phyloP scores from a whole-genome alignment of 768 basidiomycete genomes.

The Calocybe cyanea region DNA sequence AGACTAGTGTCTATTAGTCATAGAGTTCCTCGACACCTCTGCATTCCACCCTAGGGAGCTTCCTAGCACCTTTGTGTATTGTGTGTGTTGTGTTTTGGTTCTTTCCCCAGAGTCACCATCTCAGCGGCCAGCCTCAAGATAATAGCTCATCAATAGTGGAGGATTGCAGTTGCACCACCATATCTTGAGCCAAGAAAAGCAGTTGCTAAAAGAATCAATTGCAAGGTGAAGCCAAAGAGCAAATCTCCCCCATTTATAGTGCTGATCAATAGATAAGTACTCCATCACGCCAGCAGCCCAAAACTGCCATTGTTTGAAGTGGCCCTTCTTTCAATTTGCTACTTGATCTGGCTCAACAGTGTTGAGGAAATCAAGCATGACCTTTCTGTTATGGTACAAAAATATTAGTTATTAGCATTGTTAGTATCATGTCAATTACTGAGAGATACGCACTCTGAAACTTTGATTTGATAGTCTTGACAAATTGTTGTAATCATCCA shows the following conservation, averaged over 20 bases:
- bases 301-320: conserved; percentile 26
- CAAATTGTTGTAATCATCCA: conserved; percentile 11
- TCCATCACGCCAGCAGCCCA: conserved; percentile 34
- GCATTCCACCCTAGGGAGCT: too few species aligned
- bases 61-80: too few species aligned
- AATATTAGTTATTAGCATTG: too few species aligned
- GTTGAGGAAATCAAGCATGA: conserved; percentile 2
- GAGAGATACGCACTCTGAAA: too few species aligned
- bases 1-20: too few species aligned
- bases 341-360: conserved; percentile 15
- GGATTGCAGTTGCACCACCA: too few species aligned
- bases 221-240: conserved; percentile 22
- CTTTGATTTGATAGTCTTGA: conserved; percentile 14
- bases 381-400: too few species aligned
- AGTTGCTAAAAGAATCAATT: conserved; percentile 23
- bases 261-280: conserved; percentile 30
- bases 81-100: too few species aligned
- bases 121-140: not conserved
- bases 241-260: conserved; percentile 44
- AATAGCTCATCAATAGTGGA: conserved; percentile 2
- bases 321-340: conserved; percentile 4
- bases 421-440: too few species aligned
- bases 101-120: too few species aligned
- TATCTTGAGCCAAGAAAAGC: conserved; percentile 25
- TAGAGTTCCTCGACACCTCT: too few species aligned